Evolutionary conservation across 2,329 filamentous ascomycete species (phyloP).

Genomic region (Phialemoniopsis sp.): DNA sequence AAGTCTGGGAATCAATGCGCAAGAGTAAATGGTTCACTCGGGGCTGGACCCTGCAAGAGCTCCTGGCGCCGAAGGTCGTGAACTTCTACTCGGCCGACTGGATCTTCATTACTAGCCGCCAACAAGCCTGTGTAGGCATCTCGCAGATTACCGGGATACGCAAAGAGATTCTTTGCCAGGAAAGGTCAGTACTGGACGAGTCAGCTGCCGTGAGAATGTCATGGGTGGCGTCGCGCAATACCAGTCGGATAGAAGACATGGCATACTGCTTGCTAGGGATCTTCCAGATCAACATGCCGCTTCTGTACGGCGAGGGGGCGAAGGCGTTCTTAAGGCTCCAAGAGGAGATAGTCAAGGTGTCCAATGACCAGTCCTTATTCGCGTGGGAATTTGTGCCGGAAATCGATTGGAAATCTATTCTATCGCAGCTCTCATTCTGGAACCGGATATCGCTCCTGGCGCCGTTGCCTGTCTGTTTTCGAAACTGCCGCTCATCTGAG

Average conservation of each 20-base stretch:
- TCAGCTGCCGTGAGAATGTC: conserved; percentile 19
- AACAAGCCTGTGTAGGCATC: no score
- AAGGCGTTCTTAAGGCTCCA: conserved; percentile 21
- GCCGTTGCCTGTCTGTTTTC: no score
- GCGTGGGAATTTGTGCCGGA: conserved; percentile 12
- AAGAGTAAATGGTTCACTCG: conserved; percentile 6
- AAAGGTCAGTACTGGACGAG: conserved; percentile 18
- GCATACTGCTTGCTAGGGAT: conserved; percentile 26
- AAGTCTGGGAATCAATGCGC: neutral
- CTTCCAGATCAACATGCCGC: conserved; percentile 23
- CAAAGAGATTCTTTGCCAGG: conserved; percentile 11
- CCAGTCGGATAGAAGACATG: conserved; percentile 18
- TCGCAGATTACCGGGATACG: no score
- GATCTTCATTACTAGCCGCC: no score
- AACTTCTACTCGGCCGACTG: no score
- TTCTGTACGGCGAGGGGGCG: conserved; percentile 24
- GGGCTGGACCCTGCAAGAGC: conserved; percentile 5
- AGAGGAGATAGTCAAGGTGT: conserved; percentile 19
- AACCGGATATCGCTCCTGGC: no score
- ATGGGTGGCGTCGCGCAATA: conserved; percentile 21
- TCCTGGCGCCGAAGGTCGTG: conserved; percentile 14
- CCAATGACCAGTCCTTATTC: conserved; percentile 19
- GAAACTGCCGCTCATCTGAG: no score
- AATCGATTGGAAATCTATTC: no score
- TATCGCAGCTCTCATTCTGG: no score